Conservation (phyloP, 2,329 filamentous ascomycete genomes). For the Diaporthe caulivora region DNA sequence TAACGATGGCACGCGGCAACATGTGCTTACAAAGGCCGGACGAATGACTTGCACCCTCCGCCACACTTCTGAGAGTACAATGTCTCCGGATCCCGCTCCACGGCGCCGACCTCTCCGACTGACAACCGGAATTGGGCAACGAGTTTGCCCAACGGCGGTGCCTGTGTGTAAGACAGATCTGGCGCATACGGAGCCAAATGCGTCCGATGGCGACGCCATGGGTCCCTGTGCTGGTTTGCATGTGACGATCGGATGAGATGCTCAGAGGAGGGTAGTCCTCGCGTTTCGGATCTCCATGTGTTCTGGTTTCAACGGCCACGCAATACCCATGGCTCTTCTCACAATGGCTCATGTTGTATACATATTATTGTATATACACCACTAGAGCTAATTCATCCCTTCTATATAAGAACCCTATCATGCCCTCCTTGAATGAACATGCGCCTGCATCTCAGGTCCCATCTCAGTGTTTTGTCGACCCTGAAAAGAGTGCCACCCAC, state of each 20-base stretch:
- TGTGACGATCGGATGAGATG: neutral
- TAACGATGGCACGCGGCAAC: neutral
- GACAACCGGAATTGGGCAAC: neutral
- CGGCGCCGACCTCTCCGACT: neutral
- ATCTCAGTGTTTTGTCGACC: neutral
- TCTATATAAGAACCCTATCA: neutral
- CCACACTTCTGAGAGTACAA: neutral
- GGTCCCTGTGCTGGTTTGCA: neutral
- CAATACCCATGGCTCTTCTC: neutral
- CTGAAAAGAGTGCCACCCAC: neutral
- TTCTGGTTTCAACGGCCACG: conserved; percentile 9
- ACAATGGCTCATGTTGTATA: conserved; percentile 5
- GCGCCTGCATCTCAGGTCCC: neutral
- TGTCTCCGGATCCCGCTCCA: neutral
- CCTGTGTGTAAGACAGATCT: neutral
- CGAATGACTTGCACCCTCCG: conserved; percentile 5
- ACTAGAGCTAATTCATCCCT: neutral
- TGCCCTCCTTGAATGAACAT: neutral
- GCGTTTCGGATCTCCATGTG: conserved; percentile 10
- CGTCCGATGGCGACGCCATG: neutral
- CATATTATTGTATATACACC: neutral
- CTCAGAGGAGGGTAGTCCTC: conserved; percentile 8
- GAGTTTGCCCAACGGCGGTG: neutral
- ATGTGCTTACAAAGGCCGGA: conserved; percentile 19
- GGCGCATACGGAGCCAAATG: neutral